Evolutionary conservation across 176 grass and related monocot genomes (phyloP).

Genomic region (Areca catechu): DNA sequence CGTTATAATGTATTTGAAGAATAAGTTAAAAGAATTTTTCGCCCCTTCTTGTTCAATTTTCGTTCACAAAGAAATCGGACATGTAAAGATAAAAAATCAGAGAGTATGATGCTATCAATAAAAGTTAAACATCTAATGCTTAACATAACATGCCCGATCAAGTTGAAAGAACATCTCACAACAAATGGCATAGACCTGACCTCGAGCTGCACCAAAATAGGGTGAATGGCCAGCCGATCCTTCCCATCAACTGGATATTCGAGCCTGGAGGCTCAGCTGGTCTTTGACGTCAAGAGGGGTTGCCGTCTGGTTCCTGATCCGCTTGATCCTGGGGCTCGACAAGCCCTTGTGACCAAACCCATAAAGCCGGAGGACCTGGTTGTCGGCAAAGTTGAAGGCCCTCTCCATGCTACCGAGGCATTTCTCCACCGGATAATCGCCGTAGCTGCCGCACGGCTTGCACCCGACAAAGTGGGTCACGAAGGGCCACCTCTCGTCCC

Average conservation of each 20-base stretch:
- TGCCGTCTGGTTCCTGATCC: slow-evolving; percentile 17
- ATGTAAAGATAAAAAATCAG: too few species aligned
- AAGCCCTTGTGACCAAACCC: slow-evolving; percentile 37
- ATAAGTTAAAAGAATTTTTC: too few species aligned
- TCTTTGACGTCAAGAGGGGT: slow-evolving; percentile 27
- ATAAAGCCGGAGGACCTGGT: slow-evolving; percentile 56
- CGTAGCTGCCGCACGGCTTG: slow-evolving; percentile 26
- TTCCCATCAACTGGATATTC: slow-evolving; percentile 7
- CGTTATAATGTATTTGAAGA: too few species aligned
- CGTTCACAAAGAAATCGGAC: too few species aligned
- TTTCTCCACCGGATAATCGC: slow-evolving; percentile 36
- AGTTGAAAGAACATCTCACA: neutral
- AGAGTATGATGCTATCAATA: too few species aligned
- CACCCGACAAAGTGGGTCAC: slow-evolving; percentile 66
- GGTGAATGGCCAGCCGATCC: too few species aligned
- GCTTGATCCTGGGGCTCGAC: slow-evolving; percentile 26
- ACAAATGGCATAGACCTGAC: neutral
- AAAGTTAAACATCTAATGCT: neutral
- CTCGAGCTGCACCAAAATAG: neutral
- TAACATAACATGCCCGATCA: neutral
- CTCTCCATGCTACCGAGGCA: slow-evolving; percentile 55
- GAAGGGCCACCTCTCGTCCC: slow-evolving; percentile 73
- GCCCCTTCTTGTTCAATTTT: too few species aligned
- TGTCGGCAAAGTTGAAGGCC: slow-evolving; percentile 76
- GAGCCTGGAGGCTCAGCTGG: slow-evolving; percentile 21